Conservation (phyloP, 352 stramenopile species). For the Albugo candida region DNA sequence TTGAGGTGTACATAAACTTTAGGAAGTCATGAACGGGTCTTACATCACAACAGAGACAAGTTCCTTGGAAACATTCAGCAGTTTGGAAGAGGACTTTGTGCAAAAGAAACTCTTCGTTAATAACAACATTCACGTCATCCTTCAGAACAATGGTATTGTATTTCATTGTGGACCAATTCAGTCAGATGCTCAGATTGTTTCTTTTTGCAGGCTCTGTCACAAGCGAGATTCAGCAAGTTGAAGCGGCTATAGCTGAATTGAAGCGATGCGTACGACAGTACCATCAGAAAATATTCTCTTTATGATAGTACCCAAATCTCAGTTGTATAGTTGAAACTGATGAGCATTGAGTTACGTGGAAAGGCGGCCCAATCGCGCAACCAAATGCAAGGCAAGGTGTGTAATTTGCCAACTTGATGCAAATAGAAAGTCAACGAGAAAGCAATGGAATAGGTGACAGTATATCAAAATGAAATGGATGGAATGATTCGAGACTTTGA, state of each 20-base stretch:
- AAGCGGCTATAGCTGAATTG: slow-evolving; percentile 43
- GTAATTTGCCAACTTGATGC: not conserved
- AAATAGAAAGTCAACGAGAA: not conserved
- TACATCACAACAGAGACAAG: not conserved
- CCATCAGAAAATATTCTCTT: not conserved
- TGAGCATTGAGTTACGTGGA: slow-evolving; percentile 54
- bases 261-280: slow-evolving; percentile 32
- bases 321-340: slow-evolving; percentile 40
- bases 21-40: too few relatives aligned
- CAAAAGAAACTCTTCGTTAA: slow-evolving; percentile 70
- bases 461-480: slow-evolving; percentile 52
- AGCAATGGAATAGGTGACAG: slow-evolving; percentile 19
- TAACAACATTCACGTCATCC: slow-evolving; percentile 46
- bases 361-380: slow-evolving; percentile 35
- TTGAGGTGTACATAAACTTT: too few relatives aligned
- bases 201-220: slow-evolving; percentile 12
- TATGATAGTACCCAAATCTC: not conserved
- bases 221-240: slow-evolving; percentile 26
- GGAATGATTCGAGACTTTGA: slow-evolving; percentile 49
- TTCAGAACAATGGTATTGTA: slow-evolving; percentile 20
- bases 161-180: not conserved
- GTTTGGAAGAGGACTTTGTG: slow-evolving; percentile 61
- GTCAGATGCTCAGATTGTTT: slow-evolving; percentile 2
- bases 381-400: slow-evolving; percentile 51
- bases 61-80: slow-evolving; percentile 36